phyloP scores from a whole-genome alignment of 306 rosid genomes.

The Acmispon strigosus region DNA sequence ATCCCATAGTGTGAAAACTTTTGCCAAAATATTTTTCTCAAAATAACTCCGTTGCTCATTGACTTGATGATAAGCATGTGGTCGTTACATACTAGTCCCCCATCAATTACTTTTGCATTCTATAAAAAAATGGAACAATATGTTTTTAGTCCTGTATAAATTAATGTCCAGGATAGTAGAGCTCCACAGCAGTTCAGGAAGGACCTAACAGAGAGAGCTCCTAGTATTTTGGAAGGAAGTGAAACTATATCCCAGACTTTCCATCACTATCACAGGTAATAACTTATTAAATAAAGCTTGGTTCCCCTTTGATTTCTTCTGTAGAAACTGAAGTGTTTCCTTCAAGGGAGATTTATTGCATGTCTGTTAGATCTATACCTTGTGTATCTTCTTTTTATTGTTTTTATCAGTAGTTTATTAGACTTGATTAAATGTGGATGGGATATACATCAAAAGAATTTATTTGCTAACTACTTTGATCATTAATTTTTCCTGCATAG shows the following conservation, averaged over 20 bases:
- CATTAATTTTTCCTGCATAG: background rate
- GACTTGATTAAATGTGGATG: background rate
- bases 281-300: background rate
- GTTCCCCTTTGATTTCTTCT: background rate
- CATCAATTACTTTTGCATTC: too few species aligned
- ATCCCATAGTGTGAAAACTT: too few species aligned
- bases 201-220: background rate
- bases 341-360: background rate
- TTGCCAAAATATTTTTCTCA: too few species aligned
- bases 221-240: background rate
- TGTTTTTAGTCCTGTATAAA: background rate
- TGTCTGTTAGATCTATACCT: too few species aligned
- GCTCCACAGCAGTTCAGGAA: background rate
- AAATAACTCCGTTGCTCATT: too few species aligned
- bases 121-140: too few species aligned
- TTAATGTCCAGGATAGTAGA: background rate
- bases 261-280: slow-evolving; percentile 6
- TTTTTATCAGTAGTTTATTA: background rate
- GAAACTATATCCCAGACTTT: background rate
- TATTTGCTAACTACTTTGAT: background rate
- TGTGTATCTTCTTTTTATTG: background rate
- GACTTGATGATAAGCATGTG: too few species aligned
- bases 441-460: background rate
- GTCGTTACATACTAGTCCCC: too few species aligned
- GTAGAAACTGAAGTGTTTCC: background rate